Percentiles rank a stretch among this genome's conserved stretches.
Evolutionary conservation across 352 stramenopile genomes (phyloP).

Genomic region (Pythium utonaiense): DNA sequence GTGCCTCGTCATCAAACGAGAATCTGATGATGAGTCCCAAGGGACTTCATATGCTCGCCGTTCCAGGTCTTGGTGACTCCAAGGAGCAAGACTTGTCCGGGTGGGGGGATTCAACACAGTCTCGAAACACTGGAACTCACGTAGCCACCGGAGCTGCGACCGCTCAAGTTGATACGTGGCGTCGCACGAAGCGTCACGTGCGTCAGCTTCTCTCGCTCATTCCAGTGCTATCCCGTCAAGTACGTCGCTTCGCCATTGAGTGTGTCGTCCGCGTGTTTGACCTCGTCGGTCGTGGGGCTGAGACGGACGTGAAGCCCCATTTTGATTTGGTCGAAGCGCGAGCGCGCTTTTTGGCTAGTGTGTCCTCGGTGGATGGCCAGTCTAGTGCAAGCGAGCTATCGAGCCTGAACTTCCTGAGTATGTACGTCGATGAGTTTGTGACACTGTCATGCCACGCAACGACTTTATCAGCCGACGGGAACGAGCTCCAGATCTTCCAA

Average conservation of each 20-base stretch:
- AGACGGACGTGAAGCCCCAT: constrained; percentile 38
- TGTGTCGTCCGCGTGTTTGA: constrained; percentile 78
- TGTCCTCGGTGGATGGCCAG: not conserved
- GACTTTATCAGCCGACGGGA: constrained; percentile 60
- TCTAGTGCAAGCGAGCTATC: not conserved
- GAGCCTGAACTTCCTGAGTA: constrained; percentile 65
- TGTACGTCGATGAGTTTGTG: constrained; percentile 88
- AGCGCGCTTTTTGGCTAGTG: constrained; percentile 39
- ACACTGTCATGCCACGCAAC: constrained; percentile 77
- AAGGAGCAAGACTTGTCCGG: constrained; percentile 12
- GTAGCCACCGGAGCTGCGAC: constrained; percentile 21
- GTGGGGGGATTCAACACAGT: not conserved
- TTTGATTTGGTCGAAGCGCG: constrained; percentile 66
- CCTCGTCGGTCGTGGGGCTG: constrained; percentile 31
- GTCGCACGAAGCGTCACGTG: constrained; percentile 66
- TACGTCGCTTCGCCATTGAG: constrained; percentile 72
- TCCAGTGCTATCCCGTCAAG: constrained; percentile 66
- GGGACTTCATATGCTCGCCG: constrained; percentile 16
- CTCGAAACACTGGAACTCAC: constrained; percentile 25
- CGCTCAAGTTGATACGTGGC: constrained; percentile 66
- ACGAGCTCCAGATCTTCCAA: constrained; percentile 80
- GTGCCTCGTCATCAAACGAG: constrained; percentile 19
- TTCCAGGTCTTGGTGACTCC: constrained; percentile 3
- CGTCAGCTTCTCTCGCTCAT: constrained; percentile 52
- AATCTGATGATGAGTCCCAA: constrained; percentile 76